These are phyloP conservation scores for Starmerella sp. DNA, from an alignment of 805 yeast genomes.

Conservation along the genomic window DNA sequence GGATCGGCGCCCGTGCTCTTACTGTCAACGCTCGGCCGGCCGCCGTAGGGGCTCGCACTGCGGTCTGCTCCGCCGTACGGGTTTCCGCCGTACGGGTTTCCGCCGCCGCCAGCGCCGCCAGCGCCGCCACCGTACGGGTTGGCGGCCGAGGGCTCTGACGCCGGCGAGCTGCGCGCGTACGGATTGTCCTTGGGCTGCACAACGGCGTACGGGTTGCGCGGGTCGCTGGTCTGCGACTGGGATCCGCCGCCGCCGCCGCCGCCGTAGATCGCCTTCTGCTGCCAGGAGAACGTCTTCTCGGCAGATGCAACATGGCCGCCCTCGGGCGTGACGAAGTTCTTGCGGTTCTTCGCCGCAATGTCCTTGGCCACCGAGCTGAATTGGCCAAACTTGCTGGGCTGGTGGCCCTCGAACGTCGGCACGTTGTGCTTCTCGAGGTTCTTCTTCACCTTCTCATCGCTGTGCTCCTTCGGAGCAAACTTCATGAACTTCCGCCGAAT, in stretches of 20 bases:
- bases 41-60: background rate
- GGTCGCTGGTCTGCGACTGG: background rate
- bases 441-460: constrained; percentile 37
- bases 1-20: constrained; percentile 24
- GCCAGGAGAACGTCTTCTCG: constrained; percentile 18
- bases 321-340: constrained; percentile 15
- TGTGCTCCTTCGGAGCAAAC: constrained; percentile 37
- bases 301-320: constrained; percentile 18
- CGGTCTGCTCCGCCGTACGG: no score
- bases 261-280: constrained; percentile 21
- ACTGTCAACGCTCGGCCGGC: background rate
- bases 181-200: constrained; percentile 22
- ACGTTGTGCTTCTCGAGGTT: constrained; percentile 35
- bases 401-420: constrained; percentile 31
- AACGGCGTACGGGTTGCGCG: constrained; percentile 20
- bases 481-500: constrained; percentile 33
- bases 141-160: background rate
- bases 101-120: background rate
- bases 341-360: constrained; percentile 23
- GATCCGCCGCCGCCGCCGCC: constrained; percentile 13
- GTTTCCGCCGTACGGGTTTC: constrained; percentile 6
- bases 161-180: constrained; percentile 11
- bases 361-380: constrained; percentile 41
- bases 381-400: constrained; percentile 43
- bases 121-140: constrained; percentile 7